Percentiles rank a stretch among this genome's conserved stretches.
Evolutionary conservation across 2,329 filamentous ascomycete species (phyloP).

Genomic region (Aureobasidium mangrovei): DNA sequence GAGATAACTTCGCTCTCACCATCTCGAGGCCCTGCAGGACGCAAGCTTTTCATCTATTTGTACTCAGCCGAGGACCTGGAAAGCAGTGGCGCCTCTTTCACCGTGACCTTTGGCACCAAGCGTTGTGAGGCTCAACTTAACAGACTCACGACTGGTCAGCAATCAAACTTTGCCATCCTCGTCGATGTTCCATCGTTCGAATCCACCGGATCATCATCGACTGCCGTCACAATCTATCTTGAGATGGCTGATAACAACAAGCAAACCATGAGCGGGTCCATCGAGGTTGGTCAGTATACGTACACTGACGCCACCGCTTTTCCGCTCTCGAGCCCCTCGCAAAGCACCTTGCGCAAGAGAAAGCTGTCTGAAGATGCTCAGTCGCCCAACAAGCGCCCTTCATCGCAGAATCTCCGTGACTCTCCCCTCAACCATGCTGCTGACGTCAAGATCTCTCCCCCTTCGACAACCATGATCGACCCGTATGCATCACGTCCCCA

Average conservation of each 20-base stretch:
- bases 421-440: constrained; percentile 18
- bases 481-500: constrained; percentile 15
- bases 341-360: constrained; percentile 44
- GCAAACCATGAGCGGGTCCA: constrained; percentile 27
- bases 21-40: constrained; percentile 57
- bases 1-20: constrained; percentile 65
- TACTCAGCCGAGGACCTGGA: constrained; percentile 65
- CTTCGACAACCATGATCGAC: constrained; percentile 13
- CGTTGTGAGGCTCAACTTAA: constrained; percentile 60
- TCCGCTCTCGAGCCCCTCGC: constrained; percentile 28
- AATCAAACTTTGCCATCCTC: constrained; percentile 62
- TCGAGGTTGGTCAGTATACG: constrained; percentile 53
- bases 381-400: constrained; percentile 32
- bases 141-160: constrained; percentile 49
- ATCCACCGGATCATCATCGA: constrained; percentile 46
- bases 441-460: constrained; percentile 15
- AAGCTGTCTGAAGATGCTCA: constrained; percentile 40
- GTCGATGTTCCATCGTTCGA: constrained; percentile 61
- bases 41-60: constrained; percentile 64
- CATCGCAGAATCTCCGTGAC: constrained; percentile 26
- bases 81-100: constrained; percentile 46
- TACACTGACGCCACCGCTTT: constrained; percentile 43
- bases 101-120: constrained; percentile 68
- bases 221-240: constrained; percentile 51
- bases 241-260: constrained; percentile 46